These are phyloP conservation scores for Sabuloglossum arenarium DNA, from an alignment of 495 filamentous ascomycete species.

Conservation along the genomic window DNA sequence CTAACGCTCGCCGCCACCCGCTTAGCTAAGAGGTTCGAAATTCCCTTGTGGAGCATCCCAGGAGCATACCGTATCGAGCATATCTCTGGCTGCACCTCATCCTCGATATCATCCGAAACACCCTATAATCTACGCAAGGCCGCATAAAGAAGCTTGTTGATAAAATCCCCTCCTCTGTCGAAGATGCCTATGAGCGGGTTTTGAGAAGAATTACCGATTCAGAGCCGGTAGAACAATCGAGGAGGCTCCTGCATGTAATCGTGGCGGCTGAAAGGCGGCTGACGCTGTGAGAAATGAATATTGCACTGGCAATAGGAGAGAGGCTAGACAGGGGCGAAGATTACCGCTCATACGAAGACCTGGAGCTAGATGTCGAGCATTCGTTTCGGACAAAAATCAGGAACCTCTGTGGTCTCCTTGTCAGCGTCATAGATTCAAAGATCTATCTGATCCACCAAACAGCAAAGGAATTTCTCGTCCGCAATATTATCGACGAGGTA, in stretches of 20 bases:
- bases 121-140: not conserved
- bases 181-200: not conserved
- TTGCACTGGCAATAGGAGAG: not conserved
- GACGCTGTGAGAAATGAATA: not conserved
- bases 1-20: no score
- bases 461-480: slow-evolving; percentile 6
- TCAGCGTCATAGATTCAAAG: slow-evolving; percentile 1
- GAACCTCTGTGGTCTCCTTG: slow-evolving; percentile 4
- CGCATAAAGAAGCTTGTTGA: not conserved
- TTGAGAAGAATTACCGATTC: not conserved
- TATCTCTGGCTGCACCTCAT: slow-evolving; percentile 7
- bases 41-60: slow-evolving; percentile 4
- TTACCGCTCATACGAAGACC: not conserved
- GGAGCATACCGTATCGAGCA: not conserved
- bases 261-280: not conserved
- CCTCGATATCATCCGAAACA: slow-evolving; percentile 1
- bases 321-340: no score
- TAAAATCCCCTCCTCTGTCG: not conserved
- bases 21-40: no score
- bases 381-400: not conserved
- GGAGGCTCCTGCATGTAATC: not conserved
- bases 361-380: not conserved
- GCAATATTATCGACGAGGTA: no score
- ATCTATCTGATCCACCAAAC: slow-evolving; percentile 9
- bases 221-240: no score